Base-by-base conservation (phyloP, 176 grass and related monocot species). In the Oryza meridionalis region DNA sequence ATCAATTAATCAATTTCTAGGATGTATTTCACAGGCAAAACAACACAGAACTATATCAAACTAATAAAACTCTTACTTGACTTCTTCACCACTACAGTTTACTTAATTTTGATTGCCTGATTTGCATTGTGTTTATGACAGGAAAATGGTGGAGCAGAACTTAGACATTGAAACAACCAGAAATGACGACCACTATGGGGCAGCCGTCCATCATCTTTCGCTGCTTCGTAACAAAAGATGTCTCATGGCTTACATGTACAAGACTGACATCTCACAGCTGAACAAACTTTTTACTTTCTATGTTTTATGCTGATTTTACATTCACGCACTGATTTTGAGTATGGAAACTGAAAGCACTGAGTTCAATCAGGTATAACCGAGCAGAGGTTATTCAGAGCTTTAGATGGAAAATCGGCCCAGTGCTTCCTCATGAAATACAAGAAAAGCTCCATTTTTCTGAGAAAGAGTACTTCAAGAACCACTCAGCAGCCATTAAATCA, bases 171-270 rank as follows among this genome's bases (percentile, higher is more conserved):
- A 94, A 69, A 97, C 77, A 61, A 90, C 91, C 29, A 89, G 91
- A 94, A 96, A 96, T 0, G 88, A 99, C 68, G 93, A 99, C 67
- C 96, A 99, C 81, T 99, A 91, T 71, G 93, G 96, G 37, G 93
- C 93, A 40, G 93, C 92, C 73, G 92, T 96, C 43, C 96, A 96
- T 67, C 93, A 96, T 80, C 96, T 99, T 86, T 95, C 96, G 45
- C 87, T 96, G 68, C 91, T 91, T 74, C 93, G 87, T 82, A 96
- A 98, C 80, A 98, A 98, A 92, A 93, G 93, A 90, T 92, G 96
- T 64, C 96, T 95, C 68, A 95, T 98, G 91, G 91, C 93, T 87
- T 98, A 98, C 83, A 87, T 95, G 96, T 95, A 97, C 69, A 80
- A 2, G 51, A 49, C 53, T 84, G 12, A 46, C 68, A 37, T 17